A percentile compares a stretch with the other conserved stretches of the same genome.
These are phyloP conservation scores for Mariannaea sp. DNA, from an alignment of 2,329 filamentous ascomycete species.

Conservation along the genomic window DNA sequence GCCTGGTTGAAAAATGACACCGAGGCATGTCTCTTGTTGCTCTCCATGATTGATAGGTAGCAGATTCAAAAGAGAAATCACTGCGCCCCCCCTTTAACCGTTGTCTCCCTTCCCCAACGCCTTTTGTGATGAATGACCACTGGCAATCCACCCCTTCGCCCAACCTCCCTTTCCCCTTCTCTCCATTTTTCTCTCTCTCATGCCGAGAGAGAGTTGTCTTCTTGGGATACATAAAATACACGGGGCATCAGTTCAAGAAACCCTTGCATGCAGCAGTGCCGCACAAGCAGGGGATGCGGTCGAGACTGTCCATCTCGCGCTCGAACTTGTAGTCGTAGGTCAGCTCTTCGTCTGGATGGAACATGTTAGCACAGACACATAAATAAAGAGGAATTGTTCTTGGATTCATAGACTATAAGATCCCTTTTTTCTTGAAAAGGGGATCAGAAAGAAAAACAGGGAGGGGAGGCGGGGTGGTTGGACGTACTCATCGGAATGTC, in stretches of 20 bases:
- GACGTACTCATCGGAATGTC: constrained; percentile 92
- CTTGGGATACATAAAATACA: constrained; percentile 25
- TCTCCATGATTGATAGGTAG: constrained; percentile 4
- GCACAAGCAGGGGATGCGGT: constrained; percentile 96
- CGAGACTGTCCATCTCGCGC: constrained; percentile 90
- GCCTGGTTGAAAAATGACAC: background rate
- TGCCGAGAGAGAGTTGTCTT: constrained; percentile 4
- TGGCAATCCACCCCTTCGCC: constrained; percentile 29
- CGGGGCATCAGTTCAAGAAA: constrained; percentile 82
- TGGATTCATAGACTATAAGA: no score
- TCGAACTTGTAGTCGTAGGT: constrained; percentile 99
- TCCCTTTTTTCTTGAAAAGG: no score
- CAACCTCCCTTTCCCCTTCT: constrained; percentile 5
- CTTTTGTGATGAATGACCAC: constrained; percentile 25
- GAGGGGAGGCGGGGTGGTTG: background rate
- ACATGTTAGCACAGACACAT: constrained; percentile 23
- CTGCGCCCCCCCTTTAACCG: background rate
- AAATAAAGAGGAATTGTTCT: background rate
- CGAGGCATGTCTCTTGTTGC: constrained; percentile 8
- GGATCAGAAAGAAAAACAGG: background rate
- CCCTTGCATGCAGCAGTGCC: constrained; percentile 96
- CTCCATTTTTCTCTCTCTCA: background rate
- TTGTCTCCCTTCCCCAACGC: constrained; percentile 7
- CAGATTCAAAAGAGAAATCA: constrained; percentile 11
- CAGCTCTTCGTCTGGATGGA: constrained; percentile 84